Evolutionary conservation across 140 eudicot species (phyloP).

Genomic region (Cichorium intybus): DNA sequence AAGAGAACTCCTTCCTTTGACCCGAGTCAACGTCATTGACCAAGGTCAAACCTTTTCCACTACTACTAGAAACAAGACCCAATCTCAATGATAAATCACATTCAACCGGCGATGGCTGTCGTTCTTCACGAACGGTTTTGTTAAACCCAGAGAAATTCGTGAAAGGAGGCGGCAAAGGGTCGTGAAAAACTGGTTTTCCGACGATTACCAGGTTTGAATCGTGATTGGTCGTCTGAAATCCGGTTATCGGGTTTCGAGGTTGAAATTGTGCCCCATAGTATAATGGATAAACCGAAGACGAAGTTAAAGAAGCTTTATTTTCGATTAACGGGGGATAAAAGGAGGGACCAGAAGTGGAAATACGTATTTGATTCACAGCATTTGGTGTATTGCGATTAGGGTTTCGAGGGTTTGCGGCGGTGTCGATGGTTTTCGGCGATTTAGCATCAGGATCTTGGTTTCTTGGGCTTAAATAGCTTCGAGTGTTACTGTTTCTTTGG

Average conservation of each 20-base stretch:
- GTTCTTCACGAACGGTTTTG: conserved; percentile 4
- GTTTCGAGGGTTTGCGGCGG: conserved; percentile 19
- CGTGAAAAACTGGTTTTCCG: conserved; percentile 65
- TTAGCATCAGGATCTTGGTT: conserved; percentile 36
- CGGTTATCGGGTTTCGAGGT: conserved; percentile 27
- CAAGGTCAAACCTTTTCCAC: conserved; percentile 27
- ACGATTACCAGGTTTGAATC: conserved; percentile 41
- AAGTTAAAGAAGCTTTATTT: conserved; percentile 11
- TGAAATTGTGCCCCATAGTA: conserved; percentile 52
- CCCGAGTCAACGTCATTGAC: conserved; percentile 33
- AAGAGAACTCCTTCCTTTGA: conserved; percentile 46
- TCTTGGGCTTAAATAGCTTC: conserved; percentile 59
- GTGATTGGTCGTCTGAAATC: conserved; percentile 10
- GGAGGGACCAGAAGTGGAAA: conserved; percentile 27
- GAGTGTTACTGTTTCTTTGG: conserved; percentile 60
- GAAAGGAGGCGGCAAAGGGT: conserved; percentile 36
- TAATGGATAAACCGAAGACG: conserved; percentile 53
- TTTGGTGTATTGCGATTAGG: conserved; percentile 26
- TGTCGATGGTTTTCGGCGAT: conserved; percentile 4
- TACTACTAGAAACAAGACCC: conserved; percentile 45
- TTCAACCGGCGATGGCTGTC: conserved; percentile 19
- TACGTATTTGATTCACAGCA: conserved; percentile 18
- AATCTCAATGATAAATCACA: conserved; percentile 76
- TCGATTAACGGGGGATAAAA: conserved; percentile 23
- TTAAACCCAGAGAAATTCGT: conserved; percentile 26